Evolutionary conservation across 2,329 filamentous ascomycete genomes (phyloP).

Genomic region (Penicillium sp.): DNA sequence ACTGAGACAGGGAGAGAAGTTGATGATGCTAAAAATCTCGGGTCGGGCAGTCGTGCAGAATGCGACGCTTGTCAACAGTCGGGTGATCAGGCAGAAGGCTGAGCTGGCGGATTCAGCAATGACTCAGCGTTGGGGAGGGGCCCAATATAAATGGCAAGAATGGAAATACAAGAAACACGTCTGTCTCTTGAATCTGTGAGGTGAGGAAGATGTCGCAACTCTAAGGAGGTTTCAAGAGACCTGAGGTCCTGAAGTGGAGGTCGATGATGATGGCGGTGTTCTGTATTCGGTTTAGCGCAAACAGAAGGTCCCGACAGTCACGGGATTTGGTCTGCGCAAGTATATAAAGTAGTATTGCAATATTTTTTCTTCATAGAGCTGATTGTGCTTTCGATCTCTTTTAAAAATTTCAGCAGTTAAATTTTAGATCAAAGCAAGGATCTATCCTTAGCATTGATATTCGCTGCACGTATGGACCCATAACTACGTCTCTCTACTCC

Average conservation of each 20-base stretch:
- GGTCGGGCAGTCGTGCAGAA: conserved; percentile 31
- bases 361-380: not conserved
- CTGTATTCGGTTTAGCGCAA: conserved; percentile 26
- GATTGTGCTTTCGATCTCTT: not conserved
- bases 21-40: conserved; percentile 4
- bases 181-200: not conserved
- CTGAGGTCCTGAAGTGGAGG: conserved; percentile 17
- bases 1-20: conserved; percentile 7
- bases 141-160: conserved; percentile 19
- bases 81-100: conserved; percentile 25
- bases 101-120: conserved; percentile 23
- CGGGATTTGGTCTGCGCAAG: conserved; percentile 19
- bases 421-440: too few relatives aligned
- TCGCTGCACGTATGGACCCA: not conserved
- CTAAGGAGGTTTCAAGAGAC: conserved; percentile 1
- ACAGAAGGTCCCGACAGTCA: conserved; percentile 22
- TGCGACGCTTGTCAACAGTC: conserved; percentile 19
- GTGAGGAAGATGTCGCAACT: conserved; percentile 6
- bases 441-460: not conserved
- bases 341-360: not conserved
- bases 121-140: conserved; percentile 15
- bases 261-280: conserved; percentile 25
- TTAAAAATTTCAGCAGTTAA: not conserved
- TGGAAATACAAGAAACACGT: conserved; percentile 11
- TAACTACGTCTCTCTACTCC: not conserved